Base-by-base conservation (phyloP, 1,284 basidiomycete species). In the Ganoderma multipileum region DNA sequence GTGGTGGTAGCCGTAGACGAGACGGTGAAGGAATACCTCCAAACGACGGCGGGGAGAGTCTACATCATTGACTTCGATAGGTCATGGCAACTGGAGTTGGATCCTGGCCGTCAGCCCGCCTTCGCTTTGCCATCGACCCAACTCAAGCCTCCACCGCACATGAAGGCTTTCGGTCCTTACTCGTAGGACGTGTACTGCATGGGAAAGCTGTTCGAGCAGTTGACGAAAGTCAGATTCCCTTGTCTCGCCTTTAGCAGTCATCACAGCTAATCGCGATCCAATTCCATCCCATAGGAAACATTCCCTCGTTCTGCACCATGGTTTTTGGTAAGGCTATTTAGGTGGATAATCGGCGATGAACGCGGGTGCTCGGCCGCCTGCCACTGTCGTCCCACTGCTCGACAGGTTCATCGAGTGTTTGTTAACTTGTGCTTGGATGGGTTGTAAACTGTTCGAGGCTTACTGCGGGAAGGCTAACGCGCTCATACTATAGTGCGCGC, bases 61-160 rank as follows among this genome's bases (percentile, higher is more conserved):
- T 54, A 54, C 28, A 26, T 54, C 28, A 54, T 54, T 30, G 52
- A 54, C 52, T 54, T 54, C 52, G 44, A 47, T n/a, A n/a, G 44
- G 44, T 47, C 44, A 23, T n/a, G n/a, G 44, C 44, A 47, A 8
- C 44, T 47, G n/a, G 44, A n/a, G 44, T 47, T 23, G 1, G 44
- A 9, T 3, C 44, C 44, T 23, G 44, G 42, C 42, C 18, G 42
- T 20, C 42, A 44, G 42, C 8, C 44, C 44, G 44, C 44, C n/a
- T 23, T 47, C 20, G 44, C 20, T 7, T 18, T 47, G 20, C 44
- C 44, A 23, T 47, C 44, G 44, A 47, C n/a, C 44, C 44, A 47
- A 23, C 0, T n/a, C 44, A 47, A 47, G 20, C 44, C n/a, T n/a
- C 44, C 44, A 8, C 44, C 20, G 7, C 2, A 47, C 18, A 47